Evolutionary conservation across 2,329 filamentous ascomycete species (phyloP), one percentile per base, ranked within the genome.

Genomic region (Talaromyces rugulosus): DNA sequence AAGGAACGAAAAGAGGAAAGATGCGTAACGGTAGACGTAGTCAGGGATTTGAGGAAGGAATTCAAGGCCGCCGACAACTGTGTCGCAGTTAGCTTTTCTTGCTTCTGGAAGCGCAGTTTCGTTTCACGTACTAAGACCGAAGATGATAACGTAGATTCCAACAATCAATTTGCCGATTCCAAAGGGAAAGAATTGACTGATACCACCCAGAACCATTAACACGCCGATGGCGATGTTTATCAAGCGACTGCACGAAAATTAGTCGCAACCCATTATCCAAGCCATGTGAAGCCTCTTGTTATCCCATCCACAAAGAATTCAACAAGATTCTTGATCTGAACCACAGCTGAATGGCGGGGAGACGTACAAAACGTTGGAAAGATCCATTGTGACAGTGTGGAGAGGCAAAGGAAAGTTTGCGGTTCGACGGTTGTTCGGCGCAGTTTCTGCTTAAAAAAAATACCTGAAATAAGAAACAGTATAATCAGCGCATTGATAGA

Each of bases 1-100:
- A 69, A 98, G 81, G 84, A 99, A 98, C 62, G 91, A 96, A 83
- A 98, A 98, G 78, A 98, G 88, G 83, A 99, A 99, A 11, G 92
- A 96, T 60, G 92, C 94, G 82, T 98, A 96, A 80, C 92, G 89
- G 62, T 92, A 89, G 60, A 96, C 84, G 76, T 96, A 93, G 63
- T 93, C 91, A 57, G 95, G 94, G 70, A 97, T 94, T 78, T 96
- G 75, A 56, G 78, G 78, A 44, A 80, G 90, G 81, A 98, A 96
- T 79, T 99, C 95, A 69, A 92, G 85, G 56, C 89, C 83, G 53
- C 83, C 89, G 66, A 91, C 88, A 67, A 85, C 87, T 89, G 57
- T 61, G 63, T 44, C 58, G 56, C 33, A 2, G 51, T 62, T 53
- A 60, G 56, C 28, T 34, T 40, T 18, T 23, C 23, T 23, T 40